phyloP scores from a whole-genome alignment of 495 filamentous ascomycete species.

The Hypoxylon fragiforme region DNA sequence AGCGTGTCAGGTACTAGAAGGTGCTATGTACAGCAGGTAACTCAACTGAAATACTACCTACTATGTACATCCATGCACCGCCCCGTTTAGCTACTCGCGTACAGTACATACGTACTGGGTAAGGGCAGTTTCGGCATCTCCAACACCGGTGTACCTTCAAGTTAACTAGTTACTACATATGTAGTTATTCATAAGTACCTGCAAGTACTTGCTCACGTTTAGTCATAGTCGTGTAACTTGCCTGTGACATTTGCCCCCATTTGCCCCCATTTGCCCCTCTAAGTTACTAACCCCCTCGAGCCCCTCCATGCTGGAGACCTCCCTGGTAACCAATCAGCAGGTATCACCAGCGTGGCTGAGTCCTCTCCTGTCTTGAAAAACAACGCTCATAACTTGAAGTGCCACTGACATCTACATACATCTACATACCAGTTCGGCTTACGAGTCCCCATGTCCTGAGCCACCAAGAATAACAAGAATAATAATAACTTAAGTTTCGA shows the following conservation, averaged over 20 bases:
- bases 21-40: neutral
- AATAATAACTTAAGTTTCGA: too few relatives aligned
- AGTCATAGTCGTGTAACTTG: conserved; percentile 1
- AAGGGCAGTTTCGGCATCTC: conserved; percentile 21
- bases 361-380: conserved; percentile 10
- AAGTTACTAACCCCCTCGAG: too few relatives aligned
- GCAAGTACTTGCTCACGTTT: conserved; percentile 11
- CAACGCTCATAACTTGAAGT: neutral
- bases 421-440: conserved; percentile 2
- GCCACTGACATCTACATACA: neutral
- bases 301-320: conserved; percentile 9
- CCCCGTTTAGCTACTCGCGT: conserved; percentile 16
- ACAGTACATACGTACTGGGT: too few relatives aligned
- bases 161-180: neutral
- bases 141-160: conserved; percentile 7
- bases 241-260: conserved; percentile 11
- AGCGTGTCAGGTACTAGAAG: too few relatives aligned
- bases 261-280: conserved; percentile 1
- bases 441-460: conserved; percentile 17
- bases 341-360: conserved; percentile 21
- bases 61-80: too few relatives aligned
- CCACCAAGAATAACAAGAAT: conserved; percentile 17
- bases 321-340: conserved; percentile 4
- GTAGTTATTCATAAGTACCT: neutral
- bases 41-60: neutral